Base-by-base conservation (phyloP, 352 stramenopile genomes). In the Globisporangium nunn region DNA sequence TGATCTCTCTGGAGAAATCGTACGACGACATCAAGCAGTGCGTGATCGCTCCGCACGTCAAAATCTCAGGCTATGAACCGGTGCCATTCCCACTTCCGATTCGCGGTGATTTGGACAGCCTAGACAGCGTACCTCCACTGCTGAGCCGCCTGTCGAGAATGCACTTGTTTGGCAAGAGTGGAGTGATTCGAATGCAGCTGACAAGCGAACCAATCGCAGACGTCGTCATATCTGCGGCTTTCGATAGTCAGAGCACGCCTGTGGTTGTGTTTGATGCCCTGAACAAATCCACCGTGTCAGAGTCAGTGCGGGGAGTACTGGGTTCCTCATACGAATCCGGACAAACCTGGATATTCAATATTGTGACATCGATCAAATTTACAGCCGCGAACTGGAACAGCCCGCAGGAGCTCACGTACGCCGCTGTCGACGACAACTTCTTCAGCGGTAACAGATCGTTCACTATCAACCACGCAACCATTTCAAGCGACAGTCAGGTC, bases 341-440 rank as follows among this genome's bases (percentile, higher is more conserved):
- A 18, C 55, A 75, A 17, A 51, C 41, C 1, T 56, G 63, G 15
- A 66, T 51, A 6, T 84, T 71, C 50, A 61, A 52, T 29, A 67
- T 78, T 10, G 68, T 71, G 10, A 85, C 72, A 7, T 60, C 60
- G 8, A 58, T 91, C 18, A 59, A 62, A 33, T 91, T 91, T 45
- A 84, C 71, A 12, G 33, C 72, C 4, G 54, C 44, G n/a, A 88
- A 83, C 54, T 91, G 78, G 80, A 72, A 82, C 43, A 23, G 71
- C 8, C 10, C 54, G 6, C 80, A 91, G 54, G 43, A 66, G 35
- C 58, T 88, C n/a, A 75, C 72, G 8, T 81, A 81, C 53, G 40
- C 74, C 49, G 76, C 68, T 2, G 60, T 87, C 0, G 80, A 91
- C 61, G 78, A 91, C 59, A 87, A 91, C 50, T 64, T 62, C 1